Evolutionary conservation across 371 early-diverging fungal species (phyloP), one percentile per base, ranked within the genome.

Genomic region (Circinella minor): DNA sequence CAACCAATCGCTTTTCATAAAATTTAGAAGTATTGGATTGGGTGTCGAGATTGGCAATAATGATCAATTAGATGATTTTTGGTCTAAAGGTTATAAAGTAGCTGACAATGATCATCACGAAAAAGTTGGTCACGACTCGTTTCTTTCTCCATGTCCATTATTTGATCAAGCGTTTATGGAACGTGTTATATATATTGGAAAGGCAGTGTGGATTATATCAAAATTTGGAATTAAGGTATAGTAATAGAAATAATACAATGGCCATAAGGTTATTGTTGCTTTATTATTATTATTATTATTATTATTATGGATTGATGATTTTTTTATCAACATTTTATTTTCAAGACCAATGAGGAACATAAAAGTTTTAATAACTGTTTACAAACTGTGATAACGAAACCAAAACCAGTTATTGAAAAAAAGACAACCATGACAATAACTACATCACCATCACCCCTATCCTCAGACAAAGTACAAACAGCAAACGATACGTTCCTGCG

Each of bases 91-190:
- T 15, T 69, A 63, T 20, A 18, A 55, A 18, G 6, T 57, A 4
- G 55, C 54, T 27, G 11, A 20, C 5, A 10, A 38, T 10, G 8
- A 63, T 15, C 51, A n/a, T 0, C 17, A 51, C 14, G 51, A n/a
- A 15, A 6, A 51, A 1, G 14, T 5, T 4, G 51, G 43, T 8
- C 34, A 39, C 13, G 4, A 47, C 48, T 4, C 6, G 1, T 9
- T 65, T 59, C 6, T 48, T 17, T n/a, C 36, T 47, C 11, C 48
- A 14, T 81, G 76, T 61, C 83, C 83, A 14, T 43, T 77, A n/a
- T 79, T 78, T 64, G 68, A 76, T 55, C 60, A 37, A 27, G n/a
- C 55, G 1, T 60, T 72, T 14, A 61, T 77, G 36, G 65, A 65
- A 1, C 77, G 71, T 17, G 66, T 75, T 1, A 73, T 78, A n/a